phyloP scores from a whole-genome alignment of 768 basidiomycete genomes.

The Roridomyces roridus region DNA sequence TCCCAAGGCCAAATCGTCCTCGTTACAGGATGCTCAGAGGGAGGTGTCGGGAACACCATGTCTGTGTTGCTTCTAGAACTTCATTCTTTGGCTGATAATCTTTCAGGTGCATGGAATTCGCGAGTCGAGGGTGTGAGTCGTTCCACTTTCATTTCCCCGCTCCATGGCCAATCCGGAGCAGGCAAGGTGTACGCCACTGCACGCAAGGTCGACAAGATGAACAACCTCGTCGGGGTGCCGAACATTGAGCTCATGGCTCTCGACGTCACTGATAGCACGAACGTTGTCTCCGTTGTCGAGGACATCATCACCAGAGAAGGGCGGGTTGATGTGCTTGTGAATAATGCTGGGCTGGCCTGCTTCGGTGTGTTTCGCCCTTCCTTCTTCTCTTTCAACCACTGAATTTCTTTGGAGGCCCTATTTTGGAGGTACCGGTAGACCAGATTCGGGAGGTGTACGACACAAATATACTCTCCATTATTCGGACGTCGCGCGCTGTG shows the following conservation, averaged over 20 bases:
- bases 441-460: background rate
- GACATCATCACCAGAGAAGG: background rate
- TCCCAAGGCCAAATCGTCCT: background rate
- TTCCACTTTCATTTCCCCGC: background rate
- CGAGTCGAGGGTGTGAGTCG: background rate
- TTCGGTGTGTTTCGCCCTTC: background rate
- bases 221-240: background rate
- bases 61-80: background rate
- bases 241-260: conserved; percentile 8
- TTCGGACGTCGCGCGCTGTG: background rate
- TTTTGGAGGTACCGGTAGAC: background rate
- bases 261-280: background rate
- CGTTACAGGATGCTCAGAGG: conserved; percentile 7
- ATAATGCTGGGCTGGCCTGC: conserved; percentile 5
- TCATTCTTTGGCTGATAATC: background rate
- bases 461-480: conserved; percentile 2
- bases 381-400: too few species aligned
- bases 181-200: conserved; percentile 10
- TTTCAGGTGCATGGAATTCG: conserved; percentile 1
- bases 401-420: background rate
- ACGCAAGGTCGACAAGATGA: background rate
- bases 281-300: background rate
- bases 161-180: background rate
- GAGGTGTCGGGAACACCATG: conserved; percentile 4
- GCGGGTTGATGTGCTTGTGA: background rate